Evolutionary conservation across 192 early-diverging fungal species (phyloP), one percentile per base, ranked within the genome.

Genomic region (Tieghemiomyces parasiticus): DNA sequence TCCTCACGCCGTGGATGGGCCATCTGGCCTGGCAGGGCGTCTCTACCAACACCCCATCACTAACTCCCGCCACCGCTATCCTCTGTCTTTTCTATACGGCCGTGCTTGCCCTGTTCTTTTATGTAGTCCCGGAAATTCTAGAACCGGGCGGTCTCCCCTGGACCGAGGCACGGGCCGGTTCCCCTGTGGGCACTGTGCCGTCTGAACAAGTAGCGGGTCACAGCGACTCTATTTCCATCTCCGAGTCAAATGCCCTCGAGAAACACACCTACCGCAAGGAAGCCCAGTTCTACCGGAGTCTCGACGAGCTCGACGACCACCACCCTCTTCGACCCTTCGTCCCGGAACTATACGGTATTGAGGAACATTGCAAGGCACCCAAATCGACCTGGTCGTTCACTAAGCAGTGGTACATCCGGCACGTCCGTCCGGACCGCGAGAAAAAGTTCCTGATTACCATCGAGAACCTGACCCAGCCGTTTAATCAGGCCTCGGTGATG

Each of bases 381-480:
- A 16, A 16, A 6, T 42, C 38, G 8, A 6, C 16, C 6, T 42
- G 38, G 38, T 10, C 6, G 16, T 6, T 16, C 38, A 42, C 16
- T 16, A 42, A 42, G 38, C 8, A 6, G 6, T 6, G 8, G 8
- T 42, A 42, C 16, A 42, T 42, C 38, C 6, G 16, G 16, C 6
- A 16, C 8, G 6, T 42, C 49, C 49, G 49, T 10, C 49, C 49
- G 2, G 13, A 20, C 2, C 49, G 49, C 2, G 49, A 50, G 22
- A 50, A 50, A 25, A 20, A 20, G 24, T 50, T 26, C 49, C 24
- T 50, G n/a, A 4, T 50, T 12, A 50, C 49, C 26, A 50, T 95
- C 56, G 86, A 93, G 62, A 91, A 97, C 56, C 46, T 92, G 46
- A 56, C 84, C 3, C 60, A 64, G 52, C 72, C 75, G 16, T 89